Conservation (phyloP, 108 stramenopile genomes). For the Nitzschia palea region DNA sequence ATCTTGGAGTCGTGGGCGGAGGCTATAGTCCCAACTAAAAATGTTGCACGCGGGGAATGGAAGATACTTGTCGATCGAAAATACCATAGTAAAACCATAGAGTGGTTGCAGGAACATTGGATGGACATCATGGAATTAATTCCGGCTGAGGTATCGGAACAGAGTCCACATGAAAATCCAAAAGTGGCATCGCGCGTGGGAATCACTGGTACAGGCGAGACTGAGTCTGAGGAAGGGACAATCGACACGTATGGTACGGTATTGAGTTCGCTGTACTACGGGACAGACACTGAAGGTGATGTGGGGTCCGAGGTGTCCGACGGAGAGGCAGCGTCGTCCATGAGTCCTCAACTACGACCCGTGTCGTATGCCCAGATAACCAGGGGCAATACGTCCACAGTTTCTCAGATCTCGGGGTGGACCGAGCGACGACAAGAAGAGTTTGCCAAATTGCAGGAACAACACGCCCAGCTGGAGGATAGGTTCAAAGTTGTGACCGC, state of each 20-base stretch:
- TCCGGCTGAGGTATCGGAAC: background rate
- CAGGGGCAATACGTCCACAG: too few relatives aligned
- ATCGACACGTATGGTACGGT: background rate
- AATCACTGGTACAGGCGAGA: background rate
- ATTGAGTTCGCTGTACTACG: background rate
- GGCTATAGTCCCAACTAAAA: background rate
- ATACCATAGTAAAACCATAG: background rate
- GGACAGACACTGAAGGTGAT: background rate
- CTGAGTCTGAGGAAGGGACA: background rate
- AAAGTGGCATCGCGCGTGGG: background rate
- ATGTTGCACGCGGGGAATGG: background rate
- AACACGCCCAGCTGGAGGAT: background rate
- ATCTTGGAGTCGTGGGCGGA: background rate
- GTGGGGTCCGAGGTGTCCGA: background rate
- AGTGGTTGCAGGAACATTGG: background rate
- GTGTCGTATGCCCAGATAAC: too few relatives aligned
- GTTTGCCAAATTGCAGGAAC: background rate
- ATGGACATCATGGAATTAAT: background rate
- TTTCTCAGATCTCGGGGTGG: too few relatives aligned
- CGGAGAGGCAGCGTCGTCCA: background rate
- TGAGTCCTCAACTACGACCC: background rate
- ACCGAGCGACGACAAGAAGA: too few relatives aligned
- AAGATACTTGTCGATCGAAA: background rate
- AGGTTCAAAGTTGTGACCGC: background rate
- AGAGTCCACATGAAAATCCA: background rate